Evolutionary conservation across 345 rosid genomes (phyloP).

Genomic region (Sonneratia alba): DNA sequence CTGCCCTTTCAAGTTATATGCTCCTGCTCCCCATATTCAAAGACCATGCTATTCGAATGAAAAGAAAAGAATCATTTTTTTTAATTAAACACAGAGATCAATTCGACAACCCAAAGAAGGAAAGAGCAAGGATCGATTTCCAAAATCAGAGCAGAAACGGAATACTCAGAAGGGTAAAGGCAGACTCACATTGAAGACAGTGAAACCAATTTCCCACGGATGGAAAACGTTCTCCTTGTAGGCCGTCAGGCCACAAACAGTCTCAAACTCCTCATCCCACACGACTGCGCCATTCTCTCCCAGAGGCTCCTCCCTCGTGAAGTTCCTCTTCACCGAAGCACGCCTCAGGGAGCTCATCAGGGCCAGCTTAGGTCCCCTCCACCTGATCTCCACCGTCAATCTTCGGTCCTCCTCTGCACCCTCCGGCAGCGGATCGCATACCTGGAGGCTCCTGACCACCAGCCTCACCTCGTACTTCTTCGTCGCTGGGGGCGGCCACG

Average conservation of each 20-base stretch:
- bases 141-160: neutral
- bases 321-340: conserved; percentile 32
- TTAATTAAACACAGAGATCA: neutral
- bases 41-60: neutral
- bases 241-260: conserved; percentile 24
- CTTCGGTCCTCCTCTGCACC: conserved; percentile 8
- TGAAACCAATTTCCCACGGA: conserved; percentile 41
- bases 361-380: conserved; percentile 37
- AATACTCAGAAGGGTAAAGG: neutral
- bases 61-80: neutral
- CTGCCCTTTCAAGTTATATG: neutral
- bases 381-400: conserved; percentile 32
- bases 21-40: neutral
- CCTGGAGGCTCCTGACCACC: conserved; percentile 31
- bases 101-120: neutral
- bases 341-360: conserved; percentile 25
- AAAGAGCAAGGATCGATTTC: neutral
- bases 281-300: conserved; percentile 21
- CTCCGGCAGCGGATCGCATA: conserved; percentile 22
- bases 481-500: conserved; percentile 31
- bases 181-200: conserved; percentile 34
- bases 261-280: conserved; percentile 43
- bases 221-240: conserved; percentile 23
- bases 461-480: conserved; percentile 34
- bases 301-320: conserved; percentile 26